Conservation (phyloP, 2,329 filamentous ascomycete species). For the Botrytis tulipae region DNA sequence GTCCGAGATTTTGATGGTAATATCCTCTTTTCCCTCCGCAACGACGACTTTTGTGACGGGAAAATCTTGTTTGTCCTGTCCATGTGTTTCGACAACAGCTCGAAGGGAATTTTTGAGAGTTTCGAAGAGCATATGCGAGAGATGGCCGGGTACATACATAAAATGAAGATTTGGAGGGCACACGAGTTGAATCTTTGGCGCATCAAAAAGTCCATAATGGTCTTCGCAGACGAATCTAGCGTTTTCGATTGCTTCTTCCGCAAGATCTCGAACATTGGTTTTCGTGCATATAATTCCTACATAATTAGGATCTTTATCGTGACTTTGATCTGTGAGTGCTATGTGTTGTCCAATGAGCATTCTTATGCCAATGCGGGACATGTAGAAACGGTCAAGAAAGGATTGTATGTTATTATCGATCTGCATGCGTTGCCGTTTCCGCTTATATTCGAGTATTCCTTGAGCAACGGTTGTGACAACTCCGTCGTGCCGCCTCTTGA, state of each 20-base stretch:
- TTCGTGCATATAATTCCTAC: slow-evolving; percentile 99
- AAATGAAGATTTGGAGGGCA: slow-evolving; percentile 94
- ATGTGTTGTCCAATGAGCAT: slow-evolving; percentile 99
- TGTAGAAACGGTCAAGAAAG: slow-evolving; percentile 98
- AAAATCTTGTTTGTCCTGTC: slow-evolving; percentile 92
- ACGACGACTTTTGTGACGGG: slow-evolving; percentile 97
- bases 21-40: slow-evolving; percentile 96
- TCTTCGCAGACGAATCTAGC: slow-evolving; percentile 99
- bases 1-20: slow-evolving; percentile 97
- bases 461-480: slow-evolving; percentile 98
- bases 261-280: slow-evolving; percentile 92
- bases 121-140: slow-evolving; percentile 99
- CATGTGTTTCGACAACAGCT: slow-evolving; percentile 93
- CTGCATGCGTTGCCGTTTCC: slow-evolving; percentile 92
- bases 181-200: slow-evolving; percentile 92
- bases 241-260: slow-evolving; percentile 96
- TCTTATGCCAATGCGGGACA: slow-evolving; percentile 97
- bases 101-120: slow-evolving; percentile 97
- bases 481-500: slow-evolving; percentile 93
- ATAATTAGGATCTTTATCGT: slow-evolving; percentile 86
- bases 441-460: slow-evolving; percentile 97
- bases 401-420: slow-evolving; percentile 97
- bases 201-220: slow-evolving; percentile 95
- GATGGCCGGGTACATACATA: slow-evolving; percentile 99
- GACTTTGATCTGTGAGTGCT: slow-evolving; percentile 88